Percentiles rank a stretch among this genome's conserved stretches.
Conservation (phyloP, 768 basidiomycete species). For the Lyophyllum atratum region DNA sequence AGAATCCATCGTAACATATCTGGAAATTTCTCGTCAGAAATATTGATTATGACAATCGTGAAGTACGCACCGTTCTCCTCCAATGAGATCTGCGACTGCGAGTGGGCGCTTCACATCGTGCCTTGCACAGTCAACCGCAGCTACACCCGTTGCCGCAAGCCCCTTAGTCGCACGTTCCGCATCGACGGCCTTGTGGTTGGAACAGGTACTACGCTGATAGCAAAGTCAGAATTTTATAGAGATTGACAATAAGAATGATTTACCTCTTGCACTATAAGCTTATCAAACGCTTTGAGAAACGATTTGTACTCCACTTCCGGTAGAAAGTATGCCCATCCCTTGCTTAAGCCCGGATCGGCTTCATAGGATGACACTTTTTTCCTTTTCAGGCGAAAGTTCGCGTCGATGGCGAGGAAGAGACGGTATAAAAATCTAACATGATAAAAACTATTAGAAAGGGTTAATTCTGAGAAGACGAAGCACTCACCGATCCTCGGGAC, state of each 20-base stretch:
- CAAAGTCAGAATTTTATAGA: neutral
- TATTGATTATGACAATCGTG: neutral
- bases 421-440: constrained; percentile 8
- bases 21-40: too few relatives aligned
- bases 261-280: neutral
- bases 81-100: neutral
- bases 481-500: constrained; percentile 17
- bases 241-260: neutral
- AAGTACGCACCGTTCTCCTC: constrained; percentile 21
- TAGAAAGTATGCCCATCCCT: constrained; percentile 18
- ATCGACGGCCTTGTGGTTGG: constrained; percentile 23
- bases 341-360: constrained; percentile 6
- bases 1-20: constrained; percentile 36
- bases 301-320: constrained; percentile 9
- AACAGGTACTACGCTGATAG: constrained; percentile 22
- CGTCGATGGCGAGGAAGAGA: constrained; percentile 15
- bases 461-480: neutral
- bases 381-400: constrained; percentile 14
- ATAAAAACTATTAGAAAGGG: constrained; percentile 1
- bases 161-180: neutral
- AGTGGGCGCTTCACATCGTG: constrained; percentile 8
- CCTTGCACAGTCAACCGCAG: constrained; percentile 1
- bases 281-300: neutral
- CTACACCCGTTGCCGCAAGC: constrained; percentile 1
- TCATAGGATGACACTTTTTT: neutral